phyloP scores from a whole-genome alignment of 139 green algal genomes.

The Chlamydomonas sp. region DNA sequence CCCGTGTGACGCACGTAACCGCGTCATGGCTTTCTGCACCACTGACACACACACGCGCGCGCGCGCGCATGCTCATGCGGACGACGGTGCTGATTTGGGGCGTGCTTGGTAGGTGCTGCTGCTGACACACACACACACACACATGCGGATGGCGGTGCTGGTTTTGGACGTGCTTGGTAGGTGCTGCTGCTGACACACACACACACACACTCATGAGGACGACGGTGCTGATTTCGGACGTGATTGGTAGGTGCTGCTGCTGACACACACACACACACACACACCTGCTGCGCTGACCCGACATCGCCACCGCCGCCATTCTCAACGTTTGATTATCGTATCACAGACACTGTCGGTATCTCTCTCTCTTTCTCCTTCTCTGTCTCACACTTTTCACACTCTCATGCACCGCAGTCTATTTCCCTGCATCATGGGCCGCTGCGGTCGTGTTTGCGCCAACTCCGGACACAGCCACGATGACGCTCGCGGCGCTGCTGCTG shows the following conservation, averaged over 20 bases:
- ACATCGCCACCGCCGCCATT: neutral
- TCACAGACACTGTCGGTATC: neutral
- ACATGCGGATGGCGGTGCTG: no score
- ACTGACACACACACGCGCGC: no score
- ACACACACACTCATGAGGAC: no score
- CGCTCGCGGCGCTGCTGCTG: constrained; percentile 56
- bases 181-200: no score
- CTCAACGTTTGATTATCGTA: neutral
- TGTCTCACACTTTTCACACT: neutral
- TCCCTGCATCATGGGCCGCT: constrained; percentile 57
- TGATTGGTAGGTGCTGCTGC: neutral
- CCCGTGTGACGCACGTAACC: no score
- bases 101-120: constrained; percentile 51
- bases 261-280: constrained; percentile 2
- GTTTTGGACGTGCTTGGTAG: no score
- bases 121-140: no score
- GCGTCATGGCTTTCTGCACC: no score
- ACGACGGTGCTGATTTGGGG: constrained; percentile 76
- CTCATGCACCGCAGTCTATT: constrained; percentile 51
- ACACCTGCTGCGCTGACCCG: no score
- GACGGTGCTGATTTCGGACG: no score
- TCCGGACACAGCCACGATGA: constrained; percentile 13
- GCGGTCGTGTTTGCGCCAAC: constrained; percentile 4
- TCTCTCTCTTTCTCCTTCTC: neutral
- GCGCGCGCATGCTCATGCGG: constrained; percentile 78